Evolutionary conservation across 305 asterid species (phyloP).

Genomic region (Fraxinus velutina): DNA sequence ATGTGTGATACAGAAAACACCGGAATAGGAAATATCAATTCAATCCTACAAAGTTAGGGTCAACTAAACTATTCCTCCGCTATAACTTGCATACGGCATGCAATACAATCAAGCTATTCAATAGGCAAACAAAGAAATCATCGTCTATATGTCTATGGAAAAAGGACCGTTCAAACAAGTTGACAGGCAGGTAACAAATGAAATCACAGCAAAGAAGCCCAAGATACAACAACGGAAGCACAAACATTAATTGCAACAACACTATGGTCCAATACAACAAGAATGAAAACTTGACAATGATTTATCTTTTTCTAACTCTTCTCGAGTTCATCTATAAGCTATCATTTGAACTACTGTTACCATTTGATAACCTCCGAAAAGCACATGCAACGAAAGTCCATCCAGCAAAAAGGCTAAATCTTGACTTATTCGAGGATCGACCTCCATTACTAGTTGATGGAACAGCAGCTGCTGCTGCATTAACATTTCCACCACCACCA

Average conservation of each 20-base stretch:
- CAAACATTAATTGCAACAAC: slow-evolving; percentile 17
- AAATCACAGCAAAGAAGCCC: neutral
- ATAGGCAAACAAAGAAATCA: neutral
- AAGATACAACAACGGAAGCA: slow-evolving; percentile 20
- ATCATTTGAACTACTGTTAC: slow-evolving; percentile 42
- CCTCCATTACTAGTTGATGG: slow-evolving; percentile 47
- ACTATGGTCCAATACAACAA: slow-evolving; percentile 12
- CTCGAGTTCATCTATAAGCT: slow-evolving; percentile 31
- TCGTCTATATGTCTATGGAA: neutral
- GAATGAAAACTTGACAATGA: slow-evolving; percentile 17
- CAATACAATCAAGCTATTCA: neutral
- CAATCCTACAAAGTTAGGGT: neutral
- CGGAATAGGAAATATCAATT: neutral
- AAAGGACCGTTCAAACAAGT: slow-evolving; percentile 8
- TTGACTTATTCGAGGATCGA: slow-evolving; percentile 42
- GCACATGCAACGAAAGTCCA: slow-evolving; percentile 70
- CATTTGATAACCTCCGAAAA: slow-evolving; percentile 60
- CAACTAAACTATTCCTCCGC: neutral
- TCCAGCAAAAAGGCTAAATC: slow-evolving; percentile 63
- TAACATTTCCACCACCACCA: slow-evolving; percentile 21
- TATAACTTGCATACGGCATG: neutral
- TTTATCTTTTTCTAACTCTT: slow-evolving; percentile 14
- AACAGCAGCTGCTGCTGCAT: slow-evolving; percentile 25
- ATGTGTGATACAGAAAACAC: neutral
- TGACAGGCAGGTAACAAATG: neutral